These are phyloP conservation scores for Kokia cookei DNA, from an alignment of 441 rosid genomes.

Conservation along the genomic window DNA sequence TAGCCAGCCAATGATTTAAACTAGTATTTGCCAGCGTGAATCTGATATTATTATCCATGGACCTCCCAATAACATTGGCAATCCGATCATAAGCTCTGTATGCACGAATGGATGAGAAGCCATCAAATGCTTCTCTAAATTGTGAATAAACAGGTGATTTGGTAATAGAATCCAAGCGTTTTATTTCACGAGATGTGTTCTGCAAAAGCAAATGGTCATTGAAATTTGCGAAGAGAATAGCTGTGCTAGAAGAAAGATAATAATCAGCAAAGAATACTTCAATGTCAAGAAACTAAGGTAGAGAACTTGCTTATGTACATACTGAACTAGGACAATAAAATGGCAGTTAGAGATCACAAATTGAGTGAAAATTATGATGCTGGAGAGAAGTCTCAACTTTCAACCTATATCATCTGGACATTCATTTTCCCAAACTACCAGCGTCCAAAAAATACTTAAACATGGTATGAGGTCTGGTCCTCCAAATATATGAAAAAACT, in stretches of 20 bases:
- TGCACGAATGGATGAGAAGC: constrained; percentile 86
- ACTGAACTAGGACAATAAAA: neutral
- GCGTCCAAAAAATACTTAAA: neutral
- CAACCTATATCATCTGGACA: neutral
- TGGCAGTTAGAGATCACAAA: neutral
- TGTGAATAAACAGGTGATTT: constrained; percentile 96
- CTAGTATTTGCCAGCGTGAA: constrained; percentile 79
- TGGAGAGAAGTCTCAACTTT: neutral
- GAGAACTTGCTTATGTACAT: neutral
- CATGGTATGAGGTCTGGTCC: neutral
- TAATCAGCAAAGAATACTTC: neutral
- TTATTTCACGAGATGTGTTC: constrained; percentile 93
- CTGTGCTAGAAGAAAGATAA: neutral
- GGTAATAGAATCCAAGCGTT: constrained; percentile 88
- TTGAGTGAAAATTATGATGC: neutral
- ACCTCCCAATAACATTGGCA: constrained; percentile 70
- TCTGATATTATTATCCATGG: constrained; percentile 92
- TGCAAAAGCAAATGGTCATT: constrained; percentile 20
- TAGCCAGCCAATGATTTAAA: constrained; percentile 83
- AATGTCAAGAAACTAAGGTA: neutral
- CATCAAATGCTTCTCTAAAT: constrained; percentile 93
- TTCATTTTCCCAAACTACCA: neutral
- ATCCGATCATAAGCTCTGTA: constrained; percentile 87
- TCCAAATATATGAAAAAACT: neutral
- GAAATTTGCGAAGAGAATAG: neutral